Evolutionary conservation across 768 basidiomycete genomes (phyloP), one percentile per base, ranked within the genome.

Genomic region (Lepiota venenata): DNA sequence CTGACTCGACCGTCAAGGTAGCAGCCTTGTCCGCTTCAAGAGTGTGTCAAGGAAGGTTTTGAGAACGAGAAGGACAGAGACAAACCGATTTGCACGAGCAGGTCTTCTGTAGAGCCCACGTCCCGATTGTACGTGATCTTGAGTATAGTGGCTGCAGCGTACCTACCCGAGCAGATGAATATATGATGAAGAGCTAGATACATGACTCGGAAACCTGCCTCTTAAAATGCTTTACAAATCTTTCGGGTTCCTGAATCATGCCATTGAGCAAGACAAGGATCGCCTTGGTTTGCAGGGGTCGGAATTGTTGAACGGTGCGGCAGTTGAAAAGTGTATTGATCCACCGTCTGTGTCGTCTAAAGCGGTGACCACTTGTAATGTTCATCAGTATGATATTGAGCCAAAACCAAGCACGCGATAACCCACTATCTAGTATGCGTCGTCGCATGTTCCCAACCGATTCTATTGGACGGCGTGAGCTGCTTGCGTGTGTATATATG

Each of bases 311-410:
- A n/a, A 72, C 61, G 15, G 74, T 73, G 53, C 69, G 67, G 44
- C 73, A 71, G 61, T 79, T 79, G 61, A 81, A 81, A 27, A 69
- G 66, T 56, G 76, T 71, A 48, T 79, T 76, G 38, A 79, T 75
- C 58, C 76, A 78, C 14, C 78, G 75, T 43, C 78, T 73, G 62
- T 80, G 79, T 64, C 74, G 79, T 56, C 79, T 70, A 62, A 80
- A 78, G 39, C 74, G 71, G n/a, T 73, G 75, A 32, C 79, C 79
- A 61, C 77, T 79, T 25, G 42, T 41, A 25, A n/a, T 5, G 44
- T 36, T 48, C 20, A 27, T 40, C 43, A 36, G 7, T 2, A 20
- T 35, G 40, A 20, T 35, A 39, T n/a, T 55, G n/a, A 25, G 37
- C 21, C 25, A 40, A 46, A 27, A 47, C 41, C 43, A 54, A 47